These are phyloP conservation scores for Rhodotorula sp. DNA, from an alignment of 1,284 basidiomycete species.

Conservation along the genomic window DNA sequence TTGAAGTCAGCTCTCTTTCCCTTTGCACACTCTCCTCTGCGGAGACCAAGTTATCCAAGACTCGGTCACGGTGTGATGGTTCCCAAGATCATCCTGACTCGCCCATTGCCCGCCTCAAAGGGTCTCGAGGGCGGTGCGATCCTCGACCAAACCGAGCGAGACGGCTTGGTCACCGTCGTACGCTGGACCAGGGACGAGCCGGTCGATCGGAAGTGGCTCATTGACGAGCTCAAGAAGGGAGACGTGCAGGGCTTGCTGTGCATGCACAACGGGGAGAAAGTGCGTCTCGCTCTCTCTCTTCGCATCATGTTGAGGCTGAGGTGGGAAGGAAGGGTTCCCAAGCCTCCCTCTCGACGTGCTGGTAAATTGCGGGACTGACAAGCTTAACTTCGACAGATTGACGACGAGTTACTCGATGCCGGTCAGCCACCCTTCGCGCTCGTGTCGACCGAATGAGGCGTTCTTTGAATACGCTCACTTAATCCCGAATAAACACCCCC, in stretches of 20 bases:
- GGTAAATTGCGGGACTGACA: neutral
- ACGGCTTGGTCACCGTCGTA: slow-evolving; percentile 54
- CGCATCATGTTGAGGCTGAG: neutral
- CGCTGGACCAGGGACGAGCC: slow-evolving; percentile 66
- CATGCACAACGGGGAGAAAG: slow-evolving; percentile 65
- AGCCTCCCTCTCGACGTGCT: neutral
- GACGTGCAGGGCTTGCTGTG: slow-evolving; percentile 67
- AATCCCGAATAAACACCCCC: too few species aligned
- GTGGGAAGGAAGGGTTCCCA: too few species aligned
- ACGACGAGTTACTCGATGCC: slow-evolving; percentile 68
- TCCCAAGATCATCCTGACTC: slow-evolving; percentile 64
- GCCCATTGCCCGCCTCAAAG: slow-evolving; percentile 62
- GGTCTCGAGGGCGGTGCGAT: slow-evolving; percentile 56
- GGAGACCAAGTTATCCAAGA: too few species aligned
- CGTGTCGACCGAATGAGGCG: too few species aligned
- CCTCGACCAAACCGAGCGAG: slow-evolving; percentile 56
- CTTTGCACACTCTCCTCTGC: too few species aligned
- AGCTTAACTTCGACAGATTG: slow-evolving; percentile 55
- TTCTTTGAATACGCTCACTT: too few species aligned
- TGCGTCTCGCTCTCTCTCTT: slow-evolving; percentile 32
- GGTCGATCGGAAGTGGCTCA: slow-evolving; percentile 71
- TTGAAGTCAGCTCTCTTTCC: too few species aligned
- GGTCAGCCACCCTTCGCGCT: slow-evolving; percentile 51
- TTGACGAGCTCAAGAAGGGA: slow-evolving; percentile 60
- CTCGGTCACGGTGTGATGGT: neutral